Percentiles rank a stretch among this genome's conserved stretches.
These are phyloP conservation scores for Dothideomycetes sp. DNA, from an alignment of 2,329 filamentous ascomycete species.

Conservation along the genomic window DNA sequence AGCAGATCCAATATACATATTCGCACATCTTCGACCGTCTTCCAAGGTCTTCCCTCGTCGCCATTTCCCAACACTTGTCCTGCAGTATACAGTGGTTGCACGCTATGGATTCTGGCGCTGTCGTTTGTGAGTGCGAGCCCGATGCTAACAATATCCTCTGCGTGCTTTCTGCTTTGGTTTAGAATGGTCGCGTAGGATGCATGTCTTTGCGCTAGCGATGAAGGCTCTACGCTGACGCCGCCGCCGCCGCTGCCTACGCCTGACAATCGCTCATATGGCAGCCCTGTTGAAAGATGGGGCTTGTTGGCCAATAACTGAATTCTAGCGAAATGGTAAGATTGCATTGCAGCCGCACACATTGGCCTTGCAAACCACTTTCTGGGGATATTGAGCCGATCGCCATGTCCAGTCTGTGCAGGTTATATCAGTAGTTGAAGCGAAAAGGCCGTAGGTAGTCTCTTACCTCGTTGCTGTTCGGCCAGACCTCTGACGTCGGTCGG, in stretches of 20 bases:
- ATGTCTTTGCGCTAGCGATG: constrained; percentile 42
- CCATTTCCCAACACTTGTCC: constrained; percentile 44
- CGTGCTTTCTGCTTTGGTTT: constrained; percentile 44
- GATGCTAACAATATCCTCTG: constrained; percentile 51
- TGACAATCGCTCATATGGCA: constrained; percentile 2
- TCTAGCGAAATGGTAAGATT: constrained; percentile 53
- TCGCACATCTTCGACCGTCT: constrained; percentile 34
- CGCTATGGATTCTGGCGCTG: constrained; percentile 45
- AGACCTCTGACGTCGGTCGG: constrained; percentile 37
- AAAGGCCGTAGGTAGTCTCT: not conserved
- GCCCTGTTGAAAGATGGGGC: constrained; percentile 40
- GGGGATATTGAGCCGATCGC: constrained; percentile 17
- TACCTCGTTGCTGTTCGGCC: constrained; percentile 7
- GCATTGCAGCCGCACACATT: constrained; percentile 56
- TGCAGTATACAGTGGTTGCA: constrained; percentile 51
- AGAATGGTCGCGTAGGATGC: constrained; percentile 47
- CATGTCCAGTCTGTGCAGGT: constrained; percentile 7
- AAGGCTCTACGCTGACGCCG: constrained; percentile 15
- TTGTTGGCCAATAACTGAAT: constrained; percentile 52
- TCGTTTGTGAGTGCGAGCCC: constrained; percentile 45
- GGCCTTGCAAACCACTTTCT: constrained; percentile 54
- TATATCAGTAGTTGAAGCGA: not conserved
- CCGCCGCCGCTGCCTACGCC: not conserved
- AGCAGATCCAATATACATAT: constrained; percentile 44
- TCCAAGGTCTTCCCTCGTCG: constrained; percentile 12